phyloP scores from a whole-genome alignment of 2,329 filamentous ascomycete genomes.

The Cladophialophora exuberans region DNA sequence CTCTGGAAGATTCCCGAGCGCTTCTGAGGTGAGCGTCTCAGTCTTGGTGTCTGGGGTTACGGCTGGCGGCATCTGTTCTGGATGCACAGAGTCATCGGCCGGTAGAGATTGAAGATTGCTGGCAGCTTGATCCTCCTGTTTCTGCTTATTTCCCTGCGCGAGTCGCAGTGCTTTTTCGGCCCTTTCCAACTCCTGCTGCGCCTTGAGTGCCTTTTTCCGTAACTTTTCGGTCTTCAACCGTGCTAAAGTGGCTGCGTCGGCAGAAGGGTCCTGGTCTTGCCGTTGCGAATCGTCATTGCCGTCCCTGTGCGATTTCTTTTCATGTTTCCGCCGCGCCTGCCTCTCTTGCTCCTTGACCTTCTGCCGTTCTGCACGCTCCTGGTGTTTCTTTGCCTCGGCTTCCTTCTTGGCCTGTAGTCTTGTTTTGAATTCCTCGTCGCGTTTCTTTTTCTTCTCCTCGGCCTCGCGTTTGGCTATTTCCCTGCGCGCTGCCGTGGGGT shows the following conservation, averaged over 20 bases:
- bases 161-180: constrained; percentile 25
- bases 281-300: neutral
- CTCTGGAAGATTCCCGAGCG: neutral
- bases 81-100: too few relatives aligned
- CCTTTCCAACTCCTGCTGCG: constrained; percentile 39
- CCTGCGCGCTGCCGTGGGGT: constrained; percentile 74
- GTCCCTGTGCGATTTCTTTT: neutral
- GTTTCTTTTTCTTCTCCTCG: constrained; percentile 64
- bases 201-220: constrained; percentile 46
- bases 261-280: neutral
- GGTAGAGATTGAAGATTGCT: neutral
- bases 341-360: constrained; percentile 12
- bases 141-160: constrained; percentile 10
- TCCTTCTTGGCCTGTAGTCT: constrained; percentile 45
- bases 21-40: neutral
- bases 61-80: too few relatives aligned
- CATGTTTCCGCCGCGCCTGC: neutral
- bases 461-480: constrained; percentile 44
- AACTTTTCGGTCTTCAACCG: constrained; percentile 43
- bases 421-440: constrained; percentile 64
- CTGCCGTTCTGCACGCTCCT: constrained; percentile 28
- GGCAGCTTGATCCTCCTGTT: neutral
- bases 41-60: neutral
- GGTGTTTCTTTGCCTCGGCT: constrained; percentile 34
- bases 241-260: constrained; percentile 11